These are phyloP conservation scores for Rhodofomes roseus DNA, from an alignment of 1,284 basidiomycete species.

Conservation along the genomic window DNA sequence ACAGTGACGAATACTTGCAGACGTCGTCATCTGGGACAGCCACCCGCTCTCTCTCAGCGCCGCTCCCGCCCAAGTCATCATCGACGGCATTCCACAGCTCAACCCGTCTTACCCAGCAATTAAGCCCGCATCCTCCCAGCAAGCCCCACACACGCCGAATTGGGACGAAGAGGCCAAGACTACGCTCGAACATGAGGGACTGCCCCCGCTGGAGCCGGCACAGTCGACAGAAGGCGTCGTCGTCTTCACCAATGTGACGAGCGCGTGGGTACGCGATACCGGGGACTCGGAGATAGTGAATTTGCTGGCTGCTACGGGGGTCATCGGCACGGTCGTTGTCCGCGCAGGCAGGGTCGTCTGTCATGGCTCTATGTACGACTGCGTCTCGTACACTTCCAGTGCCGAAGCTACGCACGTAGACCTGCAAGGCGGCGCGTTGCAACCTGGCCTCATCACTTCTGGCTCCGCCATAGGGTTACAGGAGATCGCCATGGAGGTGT, in stretches of 20 bases:
- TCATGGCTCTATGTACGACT: conserved; percentile 6
- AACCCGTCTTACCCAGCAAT: conserved; percentile 35
- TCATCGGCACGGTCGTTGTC: conserved; percentile 28
- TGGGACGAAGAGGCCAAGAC: conserved; percentile 53
- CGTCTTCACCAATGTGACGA: conserved; percentile 57
- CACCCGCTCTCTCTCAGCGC: conserved; percentile 74
- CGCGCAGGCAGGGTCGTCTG: conserved; percentile 24
- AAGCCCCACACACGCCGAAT: conserved; percentile 50
- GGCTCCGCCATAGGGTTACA: conserved; percentile 59
- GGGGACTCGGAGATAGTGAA: conserved; percentile 12
- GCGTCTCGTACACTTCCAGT: conserved; percentile 27
- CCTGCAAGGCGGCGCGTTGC: conserved; percentile 38
- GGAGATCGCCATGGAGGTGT: conserved; percentile 57
- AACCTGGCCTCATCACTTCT: conserved; percentile 55
- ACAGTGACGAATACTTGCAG: conserved; percentile 23
- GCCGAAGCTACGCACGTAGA: conserved; percentile 29
- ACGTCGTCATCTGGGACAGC: conserved; percentile 68
- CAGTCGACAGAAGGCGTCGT: conserved; percentile 36
- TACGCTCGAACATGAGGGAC: conserved; percentile 59
- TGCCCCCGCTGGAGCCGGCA: conserved; percentile 53
- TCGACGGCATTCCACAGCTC: conserved; percentile 67
- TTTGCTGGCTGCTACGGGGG: not conserved
- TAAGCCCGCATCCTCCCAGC: conserved; percentile 48
- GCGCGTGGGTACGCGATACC: conserved; percentile 33
- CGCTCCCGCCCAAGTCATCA: conserved; percentile 71